Base-by-base conservation (phyloP, 257 asterid genomes). In the Nicotiana tomentosiformis region DNA sequence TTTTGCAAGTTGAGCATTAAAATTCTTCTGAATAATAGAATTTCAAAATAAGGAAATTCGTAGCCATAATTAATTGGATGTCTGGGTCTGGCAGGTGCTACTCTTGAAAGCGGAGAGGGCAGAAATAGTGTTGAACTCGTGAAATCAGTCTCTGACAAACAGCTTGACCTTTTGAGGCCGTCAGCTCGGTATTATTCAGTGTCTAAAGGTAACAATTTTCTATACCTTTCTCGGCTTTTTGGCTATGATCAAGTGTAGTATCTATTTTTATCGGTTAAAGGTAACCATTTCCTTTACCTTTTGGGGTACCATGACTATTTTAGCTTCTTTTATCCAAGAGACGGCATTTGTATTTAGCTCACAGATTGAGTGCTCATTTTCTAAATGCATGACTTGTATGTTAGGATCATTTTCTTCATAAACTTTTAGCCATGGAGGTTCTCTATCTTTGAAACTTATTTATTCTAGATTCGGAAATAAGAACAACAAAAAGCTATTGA, bases 151-250 rank as follows among this genome's bases (percentile, higher is more conserved):
- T 92, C 98, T 53, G 98, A 93, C 85, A 94, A 94, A 91, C 97
- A 94, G 89, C 93, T 92, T 86, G 96, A 95, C 89, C 97, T 95
- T 88, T 92, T 95, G 93, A 95, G 99, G 88, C 97, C 98, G 43
- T 91, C 99, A 57, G 86, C 97, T 84, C 97, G 99, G 86, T 92
- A 90, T 84, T 92, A 88, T 89, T 94, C 99, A 82, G 74, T 89
- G 77, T 93, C 89, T 84, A 95, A 91, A 95, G 99, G 98, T 94
- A 90, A 85, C 66, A 77, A 66, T 67, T 88, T 39, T 83, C 86
- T 9, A 43, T 43, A 43, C 51, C 51, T 43, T 43, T 43, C 51
- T 43, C 51, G 51, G 51, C 51, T 3, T 43, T 43, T 43, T 43
- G 51, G 12, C 2, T 43, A 43, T 9, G 51, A 43, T 43, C 51